Conservation (phyloP, 257 asterid species). For the Fraxinus pennsylvanica region DNA sequence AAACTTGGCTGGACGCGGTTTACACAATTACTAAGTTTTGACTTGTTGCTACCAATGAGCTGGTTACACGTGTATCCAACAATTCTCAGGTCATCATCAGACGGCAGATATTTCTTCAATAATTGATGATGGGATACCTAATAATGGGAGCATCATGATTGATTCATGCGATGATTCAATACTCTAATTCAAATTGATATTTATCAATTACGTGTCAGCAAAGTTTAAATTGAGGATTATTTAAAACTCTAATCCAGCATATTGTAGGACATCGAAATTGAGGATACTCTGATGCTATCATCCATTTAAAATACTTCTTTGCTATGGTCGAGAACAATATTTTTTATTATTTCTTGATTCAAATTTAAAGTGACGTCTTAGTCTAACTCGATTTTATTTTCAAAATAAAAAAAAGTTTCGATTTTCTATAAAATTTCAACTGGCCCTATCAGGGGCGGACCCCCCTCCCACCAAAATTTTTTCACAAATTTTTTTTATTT, state of each 20-base stretch:
- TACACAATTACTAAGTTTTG: background rate
- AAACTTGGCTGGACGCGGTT: too few species aligned
- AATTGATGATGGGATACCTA: background rate
- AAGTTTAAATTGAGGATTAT: slow-evolving; percentile 2
- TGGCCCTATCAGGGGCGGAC: too few species aligned
- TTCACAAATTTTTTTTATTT: too few species aligned
- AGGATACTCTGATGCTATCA: background rate
- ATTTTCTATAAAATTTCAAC: too few species aligned
- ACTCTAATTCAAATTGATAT: slow-evolving; percentile 22
- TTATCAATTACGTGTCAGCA: slow-evolving; percentile 9
- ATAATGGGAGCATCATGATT: slow-evolving; percentile 32
- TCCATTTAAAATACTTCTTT: too few species aligned
- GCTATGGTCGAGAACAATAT: too few species aligned
- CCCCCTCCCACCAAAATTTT: too few species aligned
- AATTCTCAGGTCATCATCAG: background rate
- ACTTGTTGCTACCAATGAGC: background rate
- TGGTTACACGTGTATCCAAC: slow-evolving; percentile 24
- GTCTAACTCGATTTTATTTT: too few species aligned
- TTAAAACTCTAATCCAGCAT: background rate
- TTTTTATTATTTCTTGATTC: too few species aligned
- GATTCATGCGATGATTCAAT: background rate
- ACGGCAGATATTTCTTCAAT: slow-evolving; percentile 20
- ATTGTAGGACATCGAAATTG: background rate
- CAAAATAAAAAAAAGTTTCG: too few species aligned
- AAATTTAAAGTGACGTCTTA: too few species aligned